Evolutionary conservation across 2,329 filamentous ascomycete genomes (phyloP), one percentile per base, ranked within the genome.

Genomic region (Sporothrix curviconia): DNA sequence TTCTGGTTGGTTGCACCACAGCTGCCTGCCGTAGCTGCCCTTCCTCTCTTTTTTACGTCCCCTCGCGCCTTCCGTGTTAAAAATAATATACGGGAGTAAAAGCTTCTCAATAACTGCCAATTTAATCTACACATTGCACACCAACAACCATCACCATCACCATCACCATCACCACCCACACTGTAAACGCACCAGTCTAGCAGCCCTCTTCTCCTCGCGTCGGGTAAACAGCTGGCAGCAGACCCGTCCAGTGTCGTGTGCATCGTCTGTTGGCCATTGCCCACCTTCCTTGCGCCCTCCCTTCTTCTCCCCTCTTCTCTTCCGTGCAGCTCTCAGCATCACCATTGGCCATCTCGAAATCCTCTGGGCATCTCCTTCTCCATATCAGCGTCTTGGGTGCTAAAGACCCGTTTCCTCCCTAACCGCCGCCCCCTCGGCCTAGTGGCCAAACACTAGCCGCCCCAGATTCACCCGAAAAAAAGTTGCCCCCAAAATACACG

Each of bases 401-500:
- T 32, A 22, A 19, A 53, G 50, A 53, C 25, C 50, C 36, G 49
- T 40, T 6, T 47, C 30, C 39, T 37, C 9, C 51, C 49, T 57
- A 53, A 54, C 56, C 42, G 56, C 49, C 49, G 49, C 22, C 28
- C 34, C 56, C 49, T 54, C 50, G 32, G 34, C 34, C 49, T 51
- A 57, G 56, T 49, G n/a, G 39, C 49, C 56, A 57, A 57, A 57
- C 56, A 54, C 56, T 57, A 57, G 56, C n/a, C 55, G 40, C 55
- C 49, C 56, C 56, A 39, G 43, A 40, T 34, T 15, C 14, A 40
- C 25, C 44, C 28, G 36, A 25, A 14, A 37, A 36, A 22, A 39
- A 57, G 49, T 57, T 37, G 56, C 56, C 56, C 43, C 56, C 37
- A 57, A 52, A 24, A 30, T 24, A 4, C 28, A 19, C 44, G 28